Conservation (phyloP, 768 basidiomycete species). For the Podaxis sp. region DNA sequence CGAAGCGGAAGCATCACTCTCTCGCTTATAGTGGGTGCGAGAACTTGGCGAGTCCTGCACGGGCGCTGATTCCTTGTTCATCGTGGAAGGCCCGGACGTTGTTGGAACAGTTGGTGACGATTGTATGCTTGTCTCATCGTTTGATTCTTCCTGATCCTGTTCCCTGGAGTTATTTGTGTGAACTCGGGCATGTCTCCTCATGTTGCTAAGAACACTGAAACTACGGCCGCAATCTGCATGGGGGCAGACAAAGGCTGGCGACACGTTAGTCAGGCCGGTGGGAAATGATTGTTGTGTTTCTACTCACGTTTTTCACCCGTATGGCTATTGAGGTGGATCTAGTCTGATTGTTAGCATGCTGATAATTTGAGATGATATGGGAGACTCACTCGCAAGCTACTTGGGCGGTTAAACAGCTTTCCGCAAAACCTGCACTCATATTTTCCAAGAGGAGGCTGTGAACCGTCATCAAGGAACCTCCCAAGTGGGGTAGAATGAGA, state of each 20-base stretch:
- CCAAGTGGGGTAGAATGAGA: slow-evolving; percentile 6
- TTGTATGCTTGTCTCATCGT: slow-evolving; percentile 41
- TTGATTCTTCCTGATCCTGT: slow-evolving; percentile 35
- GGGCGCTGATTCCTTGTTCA: slow-evolving; percentile 11
- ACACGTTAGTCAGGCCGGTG: slow-evolving; percentile 1
- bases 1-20: slow-evolving; percentile 36
- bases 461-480: slow-evolving; percentile 5
- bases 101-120: slow-evolving; percentile 8
- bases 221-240: slow-evolving; percentile 72
- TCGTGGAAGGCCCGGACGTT: neutral
- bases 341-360: slow-evolving; percentile 7
- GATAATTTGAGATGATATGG: slow-evolving; percentile 3
- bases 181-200: slow-evolving; percentile 80
- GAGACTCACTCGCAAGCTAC: slow-evolving; percentile 65
- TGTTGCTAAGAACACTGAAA: slow-evolving; percentile 86
- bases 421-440: slow-evolving; percentile 79
- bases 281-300: slow-evolving; percentile 1
- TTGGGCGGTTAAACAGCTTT: slow-evolving; percentile 78
- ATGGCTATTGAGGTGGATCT: slow-evolving; percentile 85
- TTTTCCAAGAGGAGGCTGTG: slow-evolving; percentile 33
- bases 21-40: slow-evolving; percentile 28
- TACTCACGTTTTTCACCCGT: slow-evolving; percentile 80
- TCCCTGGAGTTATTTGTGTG: slow-evolving; percentile 38
- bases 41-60: neutral
- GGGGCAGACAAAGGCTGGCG: slow-evolving; percentile 69